Base-by-base conservation (phyloP, 2,329 filamentous ascomycete species). In the Magnaporthales sp. region DNA sequence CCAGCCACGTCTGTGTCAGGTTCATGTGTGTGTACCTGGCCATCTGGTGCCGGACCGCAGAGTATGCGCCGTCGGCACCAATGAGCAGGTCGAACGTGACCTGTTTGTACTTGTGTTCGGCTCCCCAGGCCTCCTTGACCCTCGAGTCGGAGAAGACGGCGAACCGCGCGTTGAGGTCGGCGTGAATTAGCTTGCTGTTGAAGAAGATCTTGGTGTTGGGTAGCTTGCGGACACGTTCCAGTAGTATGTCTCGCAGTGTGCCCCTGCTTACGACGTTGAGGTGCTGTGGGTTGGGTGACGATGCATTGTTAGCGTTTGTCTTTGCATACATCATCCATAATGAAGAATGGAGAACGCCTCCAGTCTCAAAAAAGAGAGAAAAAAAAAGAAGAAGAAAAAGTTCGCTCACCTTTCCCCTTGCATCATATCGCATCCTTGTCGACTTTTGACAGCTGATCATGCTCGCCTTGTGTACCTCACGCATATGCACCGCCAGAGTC, bases 1-100 rank as follows among this genome's bases (percentile, higher is more conserved):
- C 94, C 74, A 99, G 94, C 76, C 98, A 99, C 72, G 92, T 88
- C 75, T 99, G 95, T 72, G 91, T 84, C 74, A 97, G 99, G 77
- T 95, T 88, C 86, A 98, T 91, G 15, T 91, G 88, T 0, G 90
- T 86, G 73, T 87, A 97, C 79, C 98, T 98, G 94, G 99, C 98
- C 79, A 99, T 81, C 74, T 98, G 93, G 75, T 92, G 96, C 65
- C 65, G 65, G 24, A 66, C 65, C 10, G 65, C 29, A 31, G 65
- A 66, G 60, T 66, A 60, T 60, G 61, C 65, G 32, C 65, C 65
- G 46, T 66, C 65, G 32, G 65, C 65, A 1, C 65, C 65, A n/a
- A 66, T 46, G 24, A 66, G 65, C 22, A 66, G 60, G 60, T 66
- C 65, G 56, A 61, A 66, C 19, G 32, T 24, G 22, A 22, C 60